Evolutionary conservation across 108 stramenopile genomes (phyloP), one percentile per base, ranked within the genome.

Genomic region (Nannochloropsis granulata): DNA sequence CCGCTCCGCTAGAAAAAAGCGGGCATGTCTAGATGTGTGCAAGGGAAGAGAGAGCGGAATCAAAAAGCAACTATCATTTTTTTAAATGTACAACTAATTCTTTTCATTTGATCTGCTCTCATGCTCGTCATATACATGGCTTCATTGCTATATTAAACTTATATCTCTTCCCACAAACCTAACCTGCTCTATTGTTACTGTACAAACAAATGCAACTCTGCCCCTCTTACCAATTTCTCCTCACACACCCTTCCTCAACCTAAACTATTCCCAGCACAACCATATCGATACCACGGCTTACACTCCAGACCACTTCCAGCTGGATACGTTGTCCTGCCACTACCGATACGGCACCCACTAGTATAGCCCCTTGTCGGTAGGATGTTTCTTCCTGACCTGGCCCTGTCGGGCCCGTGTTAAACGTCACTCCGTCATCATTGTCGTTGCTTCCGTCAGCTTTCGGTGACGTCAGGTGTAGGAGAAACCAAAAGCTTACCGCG

Each of bases 401-500:
- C 5, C 56, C 56, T 5, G 56, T n/a, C n/a, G 56, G 56, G n/a
- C 56, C 56, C 16, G 56, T 71, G 56, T 71, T n/a, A 71, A 71
- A 71, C 0, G 21, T n/a, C n/a, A 71, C n/a, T 16, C 56, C 56
- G 56, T 16, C 56, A 11, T 71, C 56, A 71, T 81, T 43, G 3
- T 43, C 10, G 14, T 23, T 19, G 43, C 8, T 78, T 83, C 43
- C 43, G 44, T 83, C 82, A 19, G 34, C 14, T 12, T 13, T 7
- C 11, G 14, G 42, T 8, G 46, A 10, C 13, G 14, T 34, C 13
- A 87, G 83, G 43, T 34, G 80, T 43, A 83, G 80, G 16, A 79
- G 46, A 83, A 86, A 88, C 87, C 87, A 88, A 80, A 86, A 87
- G 21, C 86, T 86, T 10, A 88, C 82, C 24, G 86, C 87, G 84